Evolutionary conservation across 106 monocot genomes (phyloP).

Genomic region (Xerophyta viscosa): DNA sequence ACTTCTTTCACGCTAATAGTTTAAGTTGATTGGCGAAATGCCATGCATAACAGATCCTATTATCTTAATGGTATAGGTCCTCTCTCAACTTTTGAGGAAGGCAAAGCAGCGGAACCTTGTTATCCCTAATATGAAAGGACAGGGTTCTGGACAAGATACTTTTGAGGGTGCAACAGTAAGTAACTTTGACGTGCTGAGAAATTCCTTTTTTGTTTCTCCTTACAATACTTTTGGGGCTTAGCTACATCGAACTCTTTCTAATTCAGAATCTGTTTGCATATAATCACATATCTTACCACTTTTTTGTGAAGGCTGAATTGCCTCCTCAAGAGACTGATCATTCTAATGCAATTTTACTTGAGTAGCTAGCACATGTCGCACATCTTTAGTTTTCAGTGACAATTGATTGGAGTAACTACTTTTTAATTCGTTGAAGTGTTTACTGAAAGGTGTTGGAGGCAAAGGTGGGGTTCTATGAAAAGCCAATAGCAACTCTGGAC

Average conservation of each 20-base stretch:
- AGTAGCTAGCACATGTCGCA: too few relatives aligned
- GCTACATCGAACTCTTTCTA: neutral
- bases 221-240: neutral
- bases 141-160: conserved; percentile 80
- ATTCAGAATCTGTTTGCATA: too few relatives aligned
- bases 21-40: too few relatives aligned
- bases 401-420: too few relatives aligned
- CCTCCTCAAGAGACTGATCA: too few relatives aligned
- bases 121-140: conserved; percentile 94
- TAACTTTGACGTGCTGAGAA: neutral
- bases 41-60: neutral
- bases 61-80: conserved; percentile 44
- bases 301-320: too few relatives aligned
- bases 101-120: conserved; percentile 86
- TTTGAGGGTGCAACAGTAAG: conserved; percentile 99
- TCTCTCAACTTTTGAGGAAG: conserved; percentile 95
- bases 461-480: conserved; percentile 97
- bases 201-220: too few relatives aligned
- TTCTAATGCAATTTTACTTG: too few relatives aligned
- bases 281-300: too few relatives aligned
- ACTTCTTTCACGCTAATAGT: neutral
- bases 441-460: conserved; percentile 85
- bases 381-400: too few relatives aligned
- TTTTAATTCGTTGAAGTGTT: neutral
- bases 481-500: conserved; percentile 95